Percentiles rank a stretch among this genome's conserved stretches.
phyloP scores from a whole-genome alignment of 331 rosid species.

The Erythrophleum ivorense region DNA sequence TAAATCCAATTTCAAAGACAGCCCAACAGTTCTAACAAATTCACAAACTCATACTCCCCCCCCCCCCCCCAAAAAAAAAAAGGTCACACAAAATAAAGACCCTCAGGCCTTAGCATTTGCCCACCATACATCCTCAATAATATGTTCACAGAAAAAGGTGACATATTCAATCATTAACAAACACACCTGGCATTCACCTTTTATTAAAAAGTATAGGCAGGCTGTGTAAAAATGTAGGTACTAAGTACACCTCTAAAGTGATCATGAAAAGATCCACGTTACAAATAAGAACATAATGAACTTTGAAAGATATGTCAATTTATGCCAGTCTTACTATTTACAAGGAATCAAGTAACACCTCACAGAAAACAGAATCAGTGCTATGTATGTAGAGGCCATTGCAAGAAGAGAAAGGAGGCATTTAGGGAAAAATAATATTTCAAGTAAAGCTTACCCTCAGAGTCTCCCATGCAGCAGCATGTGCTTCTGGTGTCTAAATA shows the following conservation, averaged over 20 bases:
- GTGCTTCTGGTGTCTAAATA: constrained; percentile 83
- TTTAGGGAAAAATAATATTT: neutral
- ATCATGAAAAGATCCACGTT: neutral
- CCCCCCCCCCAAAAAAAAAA: neutral
- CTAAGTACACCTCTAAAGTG: neutral
- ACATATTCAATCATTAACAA: constrained; percentile 1
- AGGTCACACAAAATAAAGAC: constrained; percentile 20
- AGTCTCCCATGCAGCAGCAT: constrained; percentile 93
- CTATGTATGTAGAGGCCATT: neutral
- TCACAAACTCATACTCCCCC: neutral
- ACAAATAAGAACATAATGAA: neutral
- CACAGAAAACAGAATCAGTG: neutral
- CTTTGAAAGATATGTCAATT: neutral
- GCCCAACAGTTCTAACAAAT: constrained; percentile 31
- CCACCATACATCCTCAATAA: constrained; percentile 26
- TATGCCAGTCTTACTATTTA: neutral
- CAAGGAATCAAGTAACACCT: constrained; percentile 1
- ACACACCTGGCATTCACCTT: neutral
- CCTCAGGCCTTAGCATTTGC: constrained; percentile 14
- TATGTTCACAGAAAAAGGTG: constrained; percentile 12
- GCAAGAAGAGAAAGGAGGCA: neutral
- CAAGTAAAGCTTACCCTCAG: constrained; percentile 63
- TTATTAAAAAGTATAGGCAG: neutral
- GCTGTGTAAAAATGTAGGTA: neutral
- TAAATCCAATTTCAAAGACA: constrained; percentile 29